Conservation (phyloP, 257 asterid genomes). For the Nicotiana tomentosiformis region DNA sequence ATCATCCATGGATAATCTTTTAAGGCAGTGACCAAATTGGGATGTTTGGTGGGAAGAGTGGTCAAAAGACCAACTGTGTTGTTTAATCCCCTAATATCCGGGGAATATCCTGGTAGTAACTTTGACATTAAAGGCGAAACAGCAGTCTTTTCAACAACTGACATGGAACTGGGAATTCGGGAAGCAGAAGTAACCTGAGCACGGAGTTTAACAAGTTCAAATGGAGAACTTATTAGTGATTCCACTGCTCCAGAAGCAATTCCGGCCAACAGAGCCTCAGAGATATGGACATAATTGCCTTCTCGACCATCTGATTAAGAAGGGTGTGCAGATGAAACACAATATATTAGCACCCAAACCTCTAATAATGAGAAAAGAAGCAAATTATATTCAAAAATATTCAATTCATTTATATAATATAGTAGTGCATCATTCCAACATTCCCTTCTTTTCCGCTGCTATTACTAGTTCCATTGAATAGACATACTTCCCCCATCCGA, state of each 20-base stretch:
- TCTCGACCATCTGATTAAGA: conserved; percentile 60
- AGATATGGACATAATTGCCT: conserved; percentile 26
- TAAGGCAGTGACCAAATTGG: conserved; percentile 49
- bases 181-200: conserved; percentile 93
- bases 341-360: not conserved
- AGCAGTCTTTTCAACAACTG: conserved; percentile 36
- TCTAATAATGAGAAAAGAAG: not conserved
- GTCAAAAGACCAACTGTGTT: conserved; percentile 61
- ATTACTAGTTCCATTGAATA: not conserved
- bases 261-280: conserved; percentile 94
- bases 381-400: not conserved
- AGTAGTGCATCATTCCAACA: not conserved
- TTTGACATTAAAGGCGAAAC: conserved; percentile 51
- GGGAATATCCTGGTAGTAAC: conserved; percentile 63
- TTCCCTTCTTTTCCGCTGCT: not conserved
- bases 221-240: conserved; percentile 40
- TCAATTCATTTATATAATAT: not conserved
- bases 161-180: conserved; percentile 27
- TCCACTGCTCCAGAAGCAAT: conserved; percentile 66
- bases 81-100: conserved; percentile 47
- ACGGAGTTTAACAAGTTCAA: conserved; percentile 82
- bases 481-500: not conserved
- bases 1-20: conserved; percentile 97
- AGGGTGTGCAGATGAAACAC: not conserved
- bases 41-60: conserved; percentile 50